phyloP scores from a whole-genome alignment of 148 eudicot species.

The Nyssa sinensis region DNA sequence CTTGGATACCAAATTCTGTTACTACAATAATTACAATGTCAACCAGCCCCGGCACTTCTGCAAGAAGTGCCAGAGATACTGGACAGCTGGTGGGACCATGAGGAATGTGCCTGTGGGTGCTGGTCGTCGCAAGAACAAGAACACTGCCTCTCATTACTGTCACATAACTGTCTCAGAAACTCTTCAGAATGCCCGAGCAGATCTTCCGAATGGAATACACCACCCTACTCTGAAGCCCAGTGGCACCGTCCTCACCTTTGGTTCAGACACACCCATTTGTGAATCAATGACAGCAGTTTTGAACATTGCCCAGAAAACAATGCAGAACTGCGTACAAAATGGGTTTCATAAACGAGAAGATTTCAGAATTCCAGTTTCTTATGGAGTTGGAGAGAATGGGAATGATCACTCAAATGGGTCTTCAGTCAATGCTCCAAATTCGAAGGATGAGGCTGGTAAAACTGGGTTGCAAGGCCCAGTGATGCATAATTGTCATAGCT shows the following conservation, averaged over 20 bases:
- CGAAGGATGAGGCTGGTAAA: constrained; percentile 15
- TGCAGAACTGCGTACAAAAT: constrained; percentile 12
- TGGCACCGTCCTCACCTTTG: constrained; percentile 41
- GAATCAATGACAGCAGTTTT: constrained; percentile 38
- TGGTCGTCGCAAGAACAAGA: constrained; percentile 54
- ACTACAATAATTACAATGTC: constrained; percentile 53
- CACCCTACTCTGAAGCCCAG: constrained; percentile 26
- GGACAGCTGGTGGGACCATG: constrained; percentile 67
- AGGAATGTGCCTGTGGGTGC: constrained; percentile 57
- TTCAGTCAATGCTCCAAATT: constrained; percentile 16
- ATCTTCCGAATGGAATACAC: constrained; percentile 27
- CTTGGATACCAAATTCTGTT: constrained; percentile 59
- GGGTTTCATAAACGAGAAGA: constrained; percentile 31
- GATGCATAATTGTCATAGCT: constrained; percentile 18
- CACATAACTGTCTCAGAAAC: constrained; percentile 29
- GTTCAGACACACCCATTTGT: constrained; percentile 31
- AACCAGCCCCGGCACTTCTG: constrained; percentile 56
- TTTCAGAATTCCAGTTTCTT: constrained; percentile 13
- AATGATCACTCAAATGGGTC: constrained; percentile 28
- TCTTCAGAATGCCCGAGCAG: constrained; percentile 25
- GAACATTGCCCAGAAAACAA: constrained; percentile 22
- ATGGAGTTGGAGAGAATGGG: constrained; percentile 15
- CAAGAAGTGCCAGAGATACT: constrained; percentile 53
- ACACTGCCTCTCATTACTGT: constrained; percentile 22
- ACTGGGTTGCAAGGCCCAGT: constrained; percentile 6